These are phyloP conservation scores for Candida ovalis DNA, from an alignment of 805 yeast genomes.

Conservation along the genomic window DNA sequence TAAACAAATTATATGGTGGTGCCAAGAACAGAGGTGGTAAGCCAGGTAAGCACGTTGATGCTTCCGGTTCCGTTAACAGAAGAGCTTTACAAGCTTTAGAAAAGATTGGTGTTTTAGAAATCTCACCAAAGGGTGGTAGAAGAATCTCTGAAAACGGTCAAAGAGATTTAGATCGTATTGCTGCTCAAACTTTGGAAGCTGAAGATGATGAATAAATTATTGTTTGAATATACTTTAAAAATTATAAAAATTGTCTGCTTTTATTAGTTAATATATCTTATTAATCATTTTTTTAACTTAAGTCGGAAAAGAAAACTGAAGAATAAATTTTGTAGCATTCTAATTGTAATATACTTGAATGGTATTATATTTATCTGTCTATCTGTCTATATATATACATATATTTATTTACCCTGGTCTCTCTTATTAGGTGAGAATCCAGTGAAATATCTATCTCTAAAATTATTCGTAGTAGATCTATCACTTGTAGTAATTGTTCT, in stretches of 20 bases:
- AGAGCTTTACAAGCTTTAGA: slow-evolving; percentile 96
- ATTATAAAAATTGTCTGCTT: slow-evolving; percentile 1
- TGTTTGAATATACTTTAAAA: slow-evolving; percentile 2
- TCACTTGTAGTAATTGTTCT: slow-evolving; percentile 39
- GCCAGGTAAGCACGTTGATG: slow-evolving; percentile 98
- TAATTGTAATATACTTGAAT: too few species aligned
- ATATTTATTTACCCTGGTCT: slow-evolving; percentile 22
- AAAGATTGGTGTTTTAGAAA: slow-evolving; percentile 96
- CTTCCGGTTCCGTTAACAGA: slow-evolving; percentile 99
- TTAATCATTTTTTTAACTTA: slow-evolving; percentile 3
- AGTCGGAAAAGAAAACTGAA: not conserved
- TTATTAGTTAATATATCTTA: slow-evolving; percentile 6
- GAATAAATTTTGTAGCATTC: not conserved
- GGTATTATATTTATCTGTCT: not conserved
- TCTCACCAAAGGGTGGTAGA: slow-evolving; percentile 98
- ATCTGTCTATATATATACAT: not conserved
- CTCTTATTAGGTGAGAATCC: slow-evolving; percentile 40
- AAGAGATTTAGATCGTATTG: slow-evolving; percentile 99
- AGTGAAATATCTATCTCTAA: slow-evolving; percentile 73
- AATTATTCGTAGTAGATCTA: slow-evolving; percentile 49
- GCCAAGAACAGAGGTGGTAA: slow-evolving; percentile 98
- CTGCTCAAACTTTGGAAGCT: slow-evolving; percentile 95
- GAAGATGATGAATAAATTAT: slow-evolving; percentile 57
- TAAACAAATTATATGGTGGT: slow-evolving; percentile 99
- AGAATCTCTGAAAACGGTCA: slow-evolving; percentile 99